Evolutionary conservation across 306 rosid species (phyloP).

Genomic region (Prunus mongolica): DNA sequence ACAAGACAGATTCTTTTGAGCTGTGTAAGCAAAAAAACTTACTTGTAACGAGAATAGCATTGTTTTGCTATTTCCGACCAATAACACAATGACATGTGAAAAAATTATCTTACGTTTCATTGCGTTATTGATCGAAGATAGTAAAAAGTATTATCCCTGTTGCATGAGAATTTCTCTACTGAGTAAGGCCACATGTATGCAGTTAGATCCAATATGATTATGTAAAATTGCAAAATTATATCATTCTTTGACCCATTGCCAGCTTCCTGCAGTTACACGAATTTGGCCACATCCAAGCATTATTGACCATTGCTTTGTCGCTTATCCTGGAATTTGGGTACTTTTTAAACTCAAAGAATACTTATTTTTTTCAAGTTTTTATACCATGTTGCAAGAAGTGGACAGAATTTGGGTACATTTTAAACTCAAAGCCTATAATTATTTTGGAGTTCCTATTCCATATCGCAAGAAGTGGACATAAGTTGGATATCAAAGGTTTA

Average conservation of each 20-base stretch:
- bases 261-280: not conserved
- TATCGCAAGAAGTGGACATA: constrained; percentile 1
- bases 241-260: not conserved
- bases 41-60: fast-evolving
- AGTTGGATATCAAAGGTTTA: not conserved
- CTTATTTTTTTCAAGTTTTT: not conserved
- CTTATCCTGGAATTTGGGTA: constrained; percentile 27
- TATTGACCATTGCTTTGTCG: constrained; percentile 42
- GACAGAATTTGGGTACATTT: not conserved
- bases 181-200: not conserved
- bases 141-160: fast-evolving
- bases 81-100: too few relatives aligned
- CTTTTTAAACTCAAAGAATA: not conserved
- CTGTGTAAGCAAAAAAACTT: not conserved
- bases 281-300: constrained; percentile 16
- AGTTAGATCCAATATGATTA: not conserved
- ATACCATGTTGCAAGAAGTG: not conserved
- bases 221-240: not conserved
- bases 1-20: not conserved
- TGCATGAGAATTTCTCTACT: not conserved
- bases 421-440: not conserved
- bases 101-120: too few relatives aligned
- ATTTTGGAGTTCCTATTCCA: not conserved
- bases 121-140: fast-evolving
- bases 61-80: too few relatives aligned